phyloP scores from a whole-genome alignment of 2,329 filamentous ascomycete species.

The Tetracladium maxilliforme region DNA sequence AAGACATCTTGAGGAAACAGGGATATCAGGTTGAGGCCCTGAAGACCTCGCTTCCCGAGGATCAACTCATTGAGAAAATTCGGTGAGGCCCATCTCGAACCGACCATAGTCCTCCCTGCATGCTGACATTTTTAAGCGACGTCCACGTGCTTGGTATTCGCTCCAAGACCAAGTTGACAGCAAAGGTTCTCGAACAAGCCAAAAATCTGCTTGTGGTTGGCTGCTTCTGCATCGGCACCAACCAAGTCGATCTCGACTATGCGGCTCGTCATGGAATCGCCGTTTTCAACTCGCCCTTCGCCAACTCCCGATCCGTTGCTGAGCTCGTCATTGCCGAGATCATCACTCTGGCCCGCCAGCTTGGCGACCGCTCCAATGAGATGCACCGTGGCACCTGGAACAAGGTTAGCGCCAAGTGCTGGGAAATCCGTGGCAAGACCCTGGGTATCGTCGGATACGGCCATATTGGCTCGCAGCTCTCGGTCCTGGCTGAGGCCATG shows the following conservation, averaged over 20 bases:
- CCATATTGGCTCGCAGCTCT: constrained; percentile 92
- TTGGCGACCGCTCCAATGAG: constrained; percentile 85
- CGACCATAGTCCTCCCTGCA: constrained; percentile 1
- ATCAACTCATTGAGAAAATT: constrained; percentile 94
- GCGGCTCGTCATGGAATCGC: constrained; percentile 78
- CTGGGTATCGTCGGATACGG: constrained; percentile 93
- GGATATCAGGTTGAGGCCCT: constrained; percentile 92
- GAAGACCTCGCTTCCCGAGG: constrained; percentile 81
- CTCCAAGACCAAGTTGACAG: constrained; percentile 90
- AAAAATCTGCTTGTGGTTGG: constrained; percentile 92
- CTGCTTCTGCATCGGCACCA: constrained; percentile 98
- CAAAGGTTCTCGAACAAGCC: constrained; percentile 71
- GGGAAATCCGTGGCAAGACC: constrained; percentile 97
- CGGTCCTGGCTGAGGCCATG: constrained; percentile 91
- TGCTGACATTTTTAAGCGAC: constrained; percentile 39
- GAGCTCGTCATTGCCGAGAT: constrained; percentile 93
- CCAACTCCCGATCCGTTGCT: constrained; percentile 92
- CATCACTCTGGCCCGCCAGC: constrained; percentile 78
- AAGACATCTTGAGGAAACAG: constrained; percentile 66
- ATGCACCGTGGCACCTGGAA: constrained; percentile 95
- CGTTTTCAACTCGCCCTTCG: constrained; percentile 98
- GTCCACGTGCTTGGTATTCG: constrained; percentile 96
- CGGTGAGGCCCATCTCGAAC: constrained; percentile 34
- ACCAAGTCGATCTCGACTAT: constrained; percentile 78
- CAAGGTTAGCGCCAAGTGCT: constrained; percentile 92